These are phyloP conservation scores for Dentipellis fragilis DNA, from an alignment of 768 basidiomycete species.

Conservation along the genomic window DNA sequence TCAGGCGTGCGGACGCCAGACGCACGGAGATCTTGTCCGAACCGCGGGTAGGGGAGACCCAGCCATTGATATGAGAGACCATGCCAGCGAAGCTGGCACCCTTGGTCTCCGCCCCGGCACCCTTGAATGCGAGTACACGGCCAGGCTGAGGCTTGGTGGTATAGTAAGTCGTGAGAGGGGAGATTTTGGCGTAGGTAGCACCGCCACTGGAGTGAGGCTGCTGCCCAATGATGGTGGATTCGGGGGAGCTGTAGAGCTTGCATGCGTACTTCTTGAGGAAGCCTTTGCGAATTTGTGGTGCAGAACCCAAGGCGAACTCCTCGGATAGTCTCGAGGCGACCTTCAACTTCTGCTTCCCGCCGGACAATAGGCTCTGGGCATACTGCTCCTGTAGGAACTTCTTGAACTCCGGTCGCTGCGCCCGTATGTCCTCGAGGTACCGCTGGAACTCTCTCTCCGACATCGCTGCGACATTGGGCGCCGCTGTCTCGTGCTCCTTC, in stretches of 20 bases:
- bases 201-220: constrained; percentile 57
- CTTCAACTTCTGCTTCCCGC: constrained; percentile 2
- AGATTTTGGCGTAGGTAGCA: constrained; percentile 46
- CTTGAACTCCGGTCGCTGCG: constrained; percentile 45
- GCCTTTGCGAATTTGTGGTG: constrained; percentile 17
- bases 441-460: constrained; percentile 41
- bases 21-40: not conserved
- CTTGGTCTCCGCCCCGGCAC: constrained; percentile 6
- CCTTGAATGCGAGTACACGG: constrained; percentile 25
- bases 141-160: constrained; percentile 47
- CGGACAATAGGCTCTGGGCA: constrained; percentile 8
- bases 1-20: not conserved
- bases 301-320: constrained; percentile 5
- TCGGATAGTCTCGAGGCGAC: constrained; percentile 7
- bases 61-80: constrained; percentile 17
- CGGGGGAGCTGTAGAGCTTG: constrained; percentile 14
- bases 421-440: constrained; percentile 51
- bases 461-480: constrained; percentile 56
- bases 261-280: constrained; percentile 31
- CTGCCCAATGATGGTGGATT: constrained; percentile 40
- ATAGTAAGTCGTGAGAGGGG: constrained; percentile 43
- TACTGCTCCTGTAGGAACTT: constrained; percentile 24
- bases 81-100: constrained; percentile 39
- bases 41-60: not conserved
- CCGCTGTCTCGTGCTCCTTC: constrained; percentile 7